Evolutionary conservation across 2,329 filamentous ascomycete genomes (phyloP), one percentile per base, ranked within the genome.

Genomic region (Ascochyta lentis): DNA sequence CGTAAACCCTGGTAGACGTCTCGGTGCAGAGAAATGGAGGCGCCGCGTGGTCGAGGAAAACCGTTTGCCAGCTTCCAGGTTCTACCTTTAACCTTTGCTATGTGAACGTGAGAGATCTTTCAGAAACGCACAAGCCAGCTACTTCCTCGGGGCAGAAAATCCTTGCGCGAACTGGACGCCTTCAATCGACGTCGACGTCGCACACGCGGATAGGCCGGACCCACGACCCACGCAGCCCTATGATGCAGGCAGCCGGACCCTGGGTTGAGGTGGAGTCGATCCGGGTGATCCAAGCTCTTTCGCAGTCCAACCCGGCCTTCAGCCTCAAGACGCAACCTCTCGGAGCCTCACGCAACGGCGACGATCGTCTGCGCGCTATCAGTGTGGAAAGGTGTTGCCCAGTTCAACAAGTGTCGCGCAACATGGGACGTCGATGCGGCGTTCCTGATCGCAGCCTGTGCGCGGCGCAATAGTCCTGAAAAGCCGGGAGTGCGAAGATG

Each of bases 181-280:
- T 26, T 51, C 24, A 8, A 42, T 50, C 31, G 42, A 46, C n/a
- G 37, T 33, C 31, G 26, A 46, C 16, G 53, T 56, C 24, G 47
- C 38, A 51, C 53, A 48, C 47, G 35, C 33, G 35, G 29, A 40
- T 37, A 38, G 37, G 34, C 39, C 29, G 47, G 43, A 48, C 24
- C 34, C 38, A 42, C 38, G 24, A 57, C 22, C 33, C 35, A 50
- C 43, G 23, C 19, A 41, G 39, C 43, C 52, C 39, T 51, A 43
- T 16, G 42, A 46, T 24, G 53, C 33, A 51, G 38, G 37, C 19
- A 47, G 38, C 42, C 53, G 47, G 22, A 47, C 47, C 47, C 42
- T 38, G 38, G 43, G 47, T 46, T 48, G 37, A 48, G 53, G 39
- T 54, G 22, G 26, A 51, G 42, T 47, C 23, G 41, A 45, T 37